Evolutionary conservation across 2,329 filamentous ascomycete genomes (phyloP), one percentile per base, ranked within the genome.

Genomic region (Colletotrichum sp.): DNA sequence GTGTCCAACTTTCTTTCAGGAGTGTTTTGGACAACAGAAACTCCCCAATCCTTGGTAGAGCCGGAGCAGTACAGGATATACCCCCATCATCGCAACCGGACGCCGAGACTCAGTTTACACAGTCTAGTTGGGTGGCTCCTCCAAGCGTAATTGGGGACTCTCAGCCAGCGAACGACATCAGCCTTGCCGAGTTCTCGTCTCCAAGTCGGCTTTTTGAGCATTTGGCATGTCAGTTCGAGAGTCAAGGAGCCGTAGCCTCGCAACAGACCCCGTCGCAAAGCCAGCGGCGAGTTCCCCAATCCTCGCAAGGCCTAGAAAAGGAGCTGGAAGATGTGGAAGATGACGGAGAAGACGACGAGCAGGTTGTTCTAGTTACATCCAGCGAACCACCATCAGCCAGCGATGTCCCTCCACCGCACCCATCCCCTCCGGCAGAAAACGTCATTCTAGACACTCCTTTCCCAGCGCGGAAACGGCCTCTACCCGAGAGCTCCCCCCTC

Each of bases 71-170:
- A 15, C 65, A 64, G 44, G 39, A 76, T 57, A n/a, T 36, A 57
- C 59, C 68, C 9, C 64, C 64, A 9, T 70, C 74, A 8, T 76
- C 74, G 15, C 64, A 68, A 28, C 70, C 28, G 18, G 57, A 30
- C 8, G 16, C 32, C 10, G 64, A 71, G 13, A 52, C 66, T 12
- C 66, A 68, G 16, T 32, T 26, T 16, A 24, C 60, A 18, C 75
- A 71, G 30, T 21, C 26, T 86, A 87, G 66, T 89, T 86, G 85
- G 80, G 81, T 60, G 21, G 82, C 85, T 16, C 88, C 87, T 3
- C 86, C 88, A 0, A 92, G 89, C 72, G 84, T 89, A 32, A 85
- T 93, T 24, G 86, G 85, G 12, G 91, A 93, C 79, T 93, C 91
- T 1, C 88, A 91, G 77, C 88, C 86, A 0, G 81, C 84, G 9